Conservation (phyloP, 2,329 filamentous ascomycete species). For the Zalaria sp. region DNA sequence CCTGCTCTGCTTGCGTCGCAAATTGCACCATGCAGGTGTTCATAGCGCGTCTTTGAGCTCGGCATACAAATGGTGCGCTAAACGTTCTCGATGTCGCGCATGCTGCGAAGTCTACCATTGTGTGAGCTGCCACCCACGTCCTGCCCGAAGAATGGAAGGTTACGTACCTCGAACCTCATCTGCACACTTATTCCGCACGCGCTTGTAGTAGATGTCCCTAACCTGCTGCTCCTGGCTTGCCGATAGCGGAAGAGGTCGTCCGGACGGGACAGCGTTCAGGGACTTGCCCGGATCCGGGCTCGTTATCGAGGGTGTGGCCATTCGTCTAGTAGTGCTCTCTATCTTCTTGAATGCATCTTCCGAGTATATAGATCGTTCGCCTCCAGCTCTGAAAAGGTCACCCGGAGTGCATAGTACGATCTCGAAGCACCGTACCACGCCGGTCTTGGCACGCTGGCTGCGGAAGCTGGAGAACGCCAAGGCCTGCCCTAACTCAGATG, state of each 20-base stretch:
- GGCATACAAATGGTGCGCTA: conserved; percentile 76
- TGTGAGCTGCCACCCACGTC: not conserved
- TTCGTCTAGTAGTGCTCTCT: too few relatives aligned
- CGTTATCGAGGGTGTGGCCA: too few relatives aligned
- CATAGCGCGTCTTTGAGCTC: conserved; percentile 67
- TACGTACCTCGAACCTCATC: conserved; percentile 34
- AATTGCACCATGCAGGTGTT: conserved; percentile 85
- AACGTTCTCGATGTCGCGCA: conserved; percentile 80
- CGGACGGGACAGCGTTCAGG: conserved; percentile 14
- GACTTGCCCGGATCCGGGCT: too few relatives aligned
- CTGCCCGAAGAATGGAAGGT: too few relatives aligned
- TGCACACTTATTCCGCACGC: conserved; percentile 62
- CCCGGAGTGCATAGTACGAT: too few relatives aligned
- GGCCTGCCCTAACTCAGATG: too few relatives aligned
- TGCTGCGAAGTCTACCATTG: conserved; percentile 62
- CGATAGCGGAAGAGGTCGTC: conserved; percentile 72
- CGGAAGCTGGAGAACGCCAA: too few relatives aligned
- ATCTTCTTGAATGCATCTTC: too few relatives aligned
- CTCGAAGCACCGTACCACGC: too few relatives aligned
- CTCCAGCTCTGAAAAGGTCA: too few relatives aligned
- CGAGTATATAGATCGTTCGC: too few relatives aligned
- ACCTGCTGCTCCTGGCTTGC: conserved; percentile 72
- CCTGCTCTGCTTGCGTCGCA: conserved; percentile 72
- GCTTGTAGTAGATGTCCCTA: conserved; percentile 64
- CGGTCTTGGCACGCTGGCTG: too few relatives aligned